Evolutionary conservation across 805 yeast species (phyloP).

Genomic region (Allodekkera sacchari): DNA sequence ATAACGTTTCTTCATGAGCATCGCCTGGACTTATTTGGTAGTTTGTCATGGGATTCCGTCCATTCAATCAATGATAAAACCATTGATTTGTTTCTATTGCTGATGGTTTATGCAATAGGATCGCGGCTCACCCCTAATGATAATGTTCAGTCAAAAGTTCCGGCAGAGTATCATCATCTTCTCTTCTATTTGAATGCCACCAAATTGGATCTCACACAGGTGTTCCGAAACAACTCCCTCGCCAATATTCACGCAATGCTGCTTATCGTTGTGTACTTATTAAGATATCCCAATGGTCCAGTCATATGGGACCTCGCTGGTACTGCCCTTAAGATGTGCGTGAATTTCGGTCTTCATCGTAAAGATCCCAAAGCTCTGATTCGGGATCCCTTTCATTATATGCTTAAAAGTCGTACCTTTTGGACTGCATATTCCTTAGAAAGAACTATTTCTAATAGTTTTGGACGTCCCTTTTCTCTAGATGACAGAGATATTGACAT

Average conservation of each 20-base stretch:
- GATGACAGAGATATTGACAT: constrained; percentile 43
- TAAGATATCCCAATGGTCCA: constrained; percentile 11
- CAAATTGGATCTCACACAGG: constrained; percentile 3
- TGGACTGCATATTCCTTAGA: constrained; percentile 44
- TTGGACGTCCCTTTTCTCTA: constrained; percentile 42
- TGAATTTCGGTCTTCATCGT: constrained; percentile 13
- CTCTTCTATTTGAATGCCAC: constrained; percentile 6
- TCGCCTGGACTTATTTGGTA: constrained; percentile 3
- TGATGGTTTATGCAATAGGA: constrained; percentile 10
- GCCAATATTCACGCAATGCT: constrained; percentile 6
- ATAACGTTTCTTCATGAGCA: constrained; percentile 5
- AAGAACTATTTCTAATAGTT: constrained; percentile 35
- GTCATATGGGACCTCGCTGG: constrained; percentile 14
- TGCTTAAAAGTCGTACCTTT: constrained; percentile 16
- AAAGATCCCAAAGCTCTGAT: constrained; percentile 6
- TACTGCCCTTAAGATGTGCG: constrained; percentile 9
- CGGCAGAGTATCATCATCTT: constrained; percentile 4
- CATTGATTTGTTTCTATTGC: constrained; percentile 6
- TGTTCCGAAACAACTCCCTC: constrained; percentile 6
- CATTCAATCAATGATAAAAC: too few species aligned
- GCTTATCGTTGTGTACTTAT: constrained; percentile 8
- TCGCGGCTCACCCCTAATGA: constrained; percentile 5
- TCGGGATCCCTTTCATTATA: constrained; percentile 6
- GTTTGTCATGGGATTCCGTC: too few species aligned
- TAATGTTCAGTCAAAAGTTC: too few species aligned